Conservation (phyloP, 495 filamentous ascomycete genomes). For the Penicillium pancosmium region DNA sequence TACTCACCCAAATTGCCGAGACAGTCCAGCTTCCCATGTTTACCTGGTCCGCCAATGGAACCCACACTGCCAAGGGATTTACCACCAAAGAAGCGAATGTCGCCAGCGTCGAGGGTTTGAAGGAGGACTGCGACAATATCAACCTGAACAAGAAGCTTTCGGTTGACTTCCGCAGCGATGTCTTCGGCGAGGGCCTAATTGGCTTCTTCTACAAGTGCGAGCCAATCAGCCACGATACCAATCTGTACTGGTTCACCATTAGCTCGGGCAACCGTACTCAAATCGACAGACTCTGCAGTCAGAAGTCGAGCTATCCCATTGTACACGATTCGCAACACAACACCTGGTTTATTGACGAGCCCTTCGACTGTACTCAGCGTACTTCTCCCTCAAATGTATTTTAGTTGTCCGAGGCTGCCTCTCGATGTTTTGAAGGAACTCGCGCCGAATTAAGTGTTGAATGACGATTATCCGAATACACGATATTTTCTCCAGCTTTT, state of each 20-base stretch:
- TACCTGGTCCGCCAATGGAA: conserved; percentile 35
- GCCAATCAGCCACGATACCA: conserved; percentile 27
- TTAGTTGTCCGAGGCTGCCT: neutral
- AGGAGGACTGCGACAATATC: conserved; percentile 33
- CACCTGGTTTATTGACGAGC: conserved; percentile 35
- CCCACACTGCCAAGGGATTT: conserved; percentile 30
- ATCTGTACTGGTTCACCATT: conserved; percentile 34
- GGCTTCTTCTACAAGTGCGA: conserved; percentile 35
- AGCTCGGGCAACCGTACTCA: conserved; percentile 23
- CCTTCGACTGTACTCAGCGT: conserved; percentile 30
- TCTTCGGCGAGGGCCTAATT: conserved; percentile 23
- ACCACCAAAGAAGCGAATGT: conserved; percentile 22
- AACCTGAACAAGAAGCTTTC: conserved; percentile 33
- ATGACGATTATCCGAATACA: neutral
- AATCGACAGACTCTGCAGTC: conserved; percentile 28
- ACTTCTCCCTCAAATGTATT: conserved; percentile 16
- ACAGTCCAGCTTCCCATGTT: conserved; percentile 25
- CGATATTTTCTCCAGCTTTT: too few species aligned
- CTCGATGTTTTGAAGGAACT: neutral
- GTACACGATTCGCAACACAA: conserved; percentile 29
- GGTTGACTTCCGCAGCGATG: conserved; percentile 31
- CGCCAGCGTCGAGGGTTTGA: conserved; percentile 19
- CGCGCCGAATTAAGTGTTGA: neutral
- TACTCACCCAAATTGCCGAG: conserved; percentile 20
- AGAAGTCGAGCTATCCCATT: conserved; percentile 25